Evolutionary conservation across 2,329 filamentous ascomycete species (phyloP), one percentile per base, ranked within the genome.

Genomic region (Aquanectria penicillioides): DNA sequence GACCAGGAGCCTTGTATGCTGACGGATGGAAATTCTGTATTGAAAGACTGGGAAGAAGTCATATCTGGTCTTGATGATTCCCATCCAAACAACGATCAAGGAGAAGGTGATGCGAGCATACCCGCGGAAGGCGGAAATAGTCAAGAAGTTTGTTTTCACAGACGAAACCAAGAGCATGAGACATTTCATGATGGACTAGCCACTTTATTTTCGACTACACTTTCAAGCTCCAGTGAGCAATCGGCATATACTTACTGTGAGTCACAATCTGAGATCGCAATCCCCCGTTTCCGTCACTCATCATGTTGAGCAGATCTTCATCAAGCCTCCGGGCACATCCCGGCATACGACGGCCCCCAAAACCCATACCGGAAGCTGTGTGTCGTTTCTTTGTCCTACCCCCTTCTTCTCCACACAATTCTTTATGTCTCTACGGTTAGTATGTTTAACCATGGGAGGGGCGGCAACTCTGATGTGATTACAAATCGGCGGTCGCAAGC

Each of bases 361-460:
- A 49, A 37, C 15, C 46, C 46, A 11, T 49, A 49, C 6, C 31
- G 46, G n/a, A 49, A 36, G 20, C 46, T 49, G 23, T 49, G 28
- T n/a, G 18, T 23, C 12, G 31, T 49, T 12, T 29, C 46, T 5
- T 18, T 49, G 13, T 49, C 46, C 11, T 57, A 57, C 15, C 54
- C 54, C 3, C 38, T 57, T 6, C 38, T 57, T 2, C 25, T 52
- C 6, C 54, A 57, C 48, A 52, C 54, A 4, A 57, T 57, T 2
- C 47, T 57, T 10, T 43, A 52, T 18, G 38, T 57, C 13, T 52
- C 54, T 2, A 57, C 54, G 6, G 47, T 57, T 6, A 57, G 48
- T 38, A 57, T 57, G 54, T 57, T 37, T 23, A 57, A 57, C 37
- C 43, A 52, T 25, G 54, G 54, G 18, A 36, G 22, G 22, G 38